Conservation (phyloP, 495 filamentous ascomycete genomes). For the Lineolata rhizophorae region DNA sequence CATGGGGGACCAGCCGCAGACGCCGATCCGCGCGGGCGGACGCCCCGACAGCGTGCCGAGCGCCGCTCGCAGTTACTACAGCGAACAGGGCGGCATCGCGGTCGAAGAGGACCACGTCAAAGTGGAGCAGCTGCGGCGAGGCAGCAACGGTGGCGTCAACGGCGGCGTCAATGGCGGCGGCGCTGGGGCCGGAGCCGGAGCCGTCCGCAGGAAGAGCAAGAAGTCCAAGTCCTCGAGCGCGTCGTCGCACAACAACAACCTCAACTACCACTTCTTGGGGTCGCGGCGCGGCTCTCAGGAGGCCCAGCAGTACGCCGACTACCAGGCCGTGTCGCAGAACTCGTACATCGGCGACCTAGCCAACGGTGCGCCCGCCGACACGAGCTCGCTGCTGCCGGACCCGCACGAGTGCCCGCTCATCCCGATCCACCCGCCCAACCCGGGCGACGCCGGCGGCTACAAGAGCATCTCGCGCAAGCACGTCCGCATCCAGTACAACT, state of each 20-base stretch:
- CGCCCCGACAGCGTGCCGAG: background rate
- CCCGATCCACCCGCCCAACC: constrained; percentile 51
- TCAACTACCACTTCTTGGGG: too few relatives aligned
- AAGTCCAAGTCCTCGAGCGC: constrained; percentile 3
- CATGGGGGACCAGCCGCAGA: background rate
- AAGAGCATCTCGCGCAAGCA: constrained; percentile 67
- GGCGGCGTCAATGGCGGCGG: too few relatives aligned
- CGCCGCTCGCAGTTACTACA: constrained; percentile 5
- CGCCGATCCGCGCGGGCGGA: background rate
- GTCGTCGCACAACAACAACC: background rate
- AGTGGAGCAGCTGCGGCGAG: background rate
- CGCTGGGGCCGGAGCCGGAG: too few relatives aligned
- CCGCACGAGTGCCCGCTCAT: constrained; percentile 51
- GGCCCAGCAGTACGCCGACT: background rate
- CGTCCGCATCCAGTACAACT: constrained; percentile 64
- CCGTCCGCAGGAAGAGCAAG: background rate
- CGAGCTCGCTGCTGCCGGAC: constrained; percentile 1
- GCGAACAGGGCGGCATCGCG: constrained; percentile 8
- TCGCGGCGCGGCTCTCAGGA: background rate
- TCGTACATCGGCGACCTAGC: background rate
- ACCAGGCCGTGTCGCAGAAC: too few relatives aligned
- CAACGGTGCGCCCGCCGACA: background rate
- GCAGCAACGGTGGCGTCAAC: too few relatives aligned
- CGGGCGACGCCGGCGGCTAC: constrained; percentile 28
- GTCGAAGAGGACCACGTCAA: constrained; percentile 1